Evolutionary conservation across 202 grass and related monocot species (phyloP).

Genomic region (Dendrocalamus latiflorus): DNA sequence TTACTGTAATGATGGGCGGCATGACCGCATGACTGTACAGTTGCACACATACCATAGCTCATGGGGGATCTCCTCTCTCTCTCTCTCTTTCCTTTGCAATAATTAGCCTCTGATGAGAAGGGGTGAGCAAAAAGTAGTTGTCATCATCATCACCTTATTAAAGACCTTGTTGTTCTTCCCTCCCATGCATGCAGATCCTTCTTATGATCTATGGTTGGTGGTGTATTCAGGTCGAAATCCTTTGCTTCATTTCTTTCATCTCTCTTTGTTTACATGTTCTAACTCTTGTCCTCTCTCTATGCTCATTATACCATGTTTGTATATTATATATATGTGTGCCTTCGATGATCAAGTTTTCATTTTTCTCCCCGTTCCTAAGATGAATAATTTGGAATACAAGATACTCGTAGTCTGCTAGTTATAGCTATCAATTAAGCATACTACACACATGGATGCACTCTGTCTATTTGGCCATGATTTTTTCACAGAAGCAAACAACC

Average conservation of each 20-base stretch:
- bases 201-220: not conserved
- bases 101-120: slow-evolving; percentile 37
- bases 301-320: not conserved
- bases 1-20: slow-evolving; percentile 48
- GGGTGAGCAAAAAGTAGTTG: slow-evolving; percentile 17
- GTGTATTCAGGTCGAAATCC: not conserved
- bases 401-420: not conserved
- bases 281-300: not conserved
- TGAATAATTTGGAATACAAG: not conserved
- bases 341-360: not conserved
- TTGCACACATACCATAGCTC: slow-evolving; percentile 29
- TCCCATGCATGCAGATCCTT: slow-evolving; percentile 18
- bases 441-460: not conserved
- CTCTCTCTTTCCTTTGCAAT: slow-evolving; percentile 23
- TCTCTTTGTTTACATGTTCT: not conserved
- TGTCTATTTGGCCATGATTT: not conserved
- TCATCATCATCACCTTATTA: slow-evolving; percentile 25
- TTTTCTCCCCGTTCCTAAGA: not conserved
- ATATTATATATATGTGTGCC: not conserved
- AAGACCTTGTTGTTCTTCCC: not conserved
- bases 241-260: not conserved
- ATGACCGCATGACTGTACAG: slow-evolving; percentile 39
- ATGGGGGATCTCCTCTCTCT: slow-evolving; percentile 12
- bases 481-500: not conserved
- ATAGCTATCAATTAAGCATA: not conserved